Evolutionary conservation across 768 basidiomycete species (phyloP).

Genomic region (Podaxis rugospora): DNA sequence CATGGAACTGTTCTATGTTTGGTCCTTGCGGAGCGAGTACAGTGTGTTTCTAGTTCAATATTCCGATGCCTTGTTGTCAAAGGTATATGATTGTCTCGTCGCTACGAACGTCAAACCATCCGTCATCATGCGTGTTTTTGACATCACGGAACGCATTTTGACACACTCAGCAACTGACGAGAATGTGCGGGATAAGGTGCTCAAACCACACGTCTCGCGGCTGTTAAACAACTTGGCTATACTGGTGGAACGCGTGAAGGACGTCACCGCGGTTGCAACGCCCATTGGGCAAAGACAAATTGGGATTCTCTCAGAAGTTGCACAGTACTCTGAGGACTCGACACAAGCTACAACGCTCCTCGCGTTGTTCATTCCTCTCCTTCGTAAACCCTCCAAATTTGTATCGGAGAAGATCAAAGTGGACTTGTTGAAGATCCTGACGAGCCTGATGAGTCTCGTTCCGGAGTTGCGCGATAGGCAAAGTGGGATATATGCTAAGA

Average conservation of each 20-base stretch:
- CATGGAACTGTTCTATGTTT: slow-evolving; percentile 78
- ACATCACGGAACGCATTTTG: slow-evolving; percentile 75
- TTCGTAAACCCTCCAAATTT: slow-evolving; percentile 70
- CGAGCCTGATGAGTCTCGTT: slow-evolving; percentile 61
- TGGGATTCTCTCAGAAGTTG: slow-evolving; percentile 71
- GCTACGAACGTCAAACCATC: slow-evolving; percentile 83
- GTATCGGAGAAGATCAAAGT: slow-evolving; percentile 86
- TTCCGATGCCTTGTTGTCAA: slow-evolving; percentile 64
- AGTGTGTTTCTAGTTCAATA: slow-evolving; percentile 64
- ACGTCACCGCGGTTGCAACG: slow-evolving; percentile 43
- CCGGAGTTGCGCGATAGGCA: slow-evolving; percentile 48
- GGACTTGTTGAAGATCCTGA: slow-evolving; percentile 70
- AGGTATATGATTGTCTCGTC: slow-evolving; percentile 77
- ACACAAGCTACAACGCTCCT: slow-evolving; percentile 72
- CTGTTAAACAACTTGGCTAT: slow-evolving; percentile 70
- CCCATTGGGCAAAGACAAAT: slow-evolving; percentile 81
- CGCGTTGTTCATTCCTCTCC: slow-evolving; percentile 68
- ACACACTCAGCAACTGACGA: slow-evolving; percentile 47
- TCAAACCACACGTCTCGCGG: slow-evolving; percentile 66
- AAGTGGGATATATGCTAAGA: slow-evolving; percentile 42
- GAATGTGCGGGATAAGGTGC: slow-evolving; percentile 42
- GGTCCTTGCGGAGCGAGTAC: slow-evolving; percentile 59
- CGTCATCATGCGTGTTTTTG: slow-evolving; percentile 78
- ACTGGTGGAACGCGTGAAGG: slow-evolving; percentile 62
- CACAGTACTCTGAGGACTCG: slow-evolving; percentile 66